Conservation (phyloP, 345 rosid species). For the Viola odorata region DNA sequence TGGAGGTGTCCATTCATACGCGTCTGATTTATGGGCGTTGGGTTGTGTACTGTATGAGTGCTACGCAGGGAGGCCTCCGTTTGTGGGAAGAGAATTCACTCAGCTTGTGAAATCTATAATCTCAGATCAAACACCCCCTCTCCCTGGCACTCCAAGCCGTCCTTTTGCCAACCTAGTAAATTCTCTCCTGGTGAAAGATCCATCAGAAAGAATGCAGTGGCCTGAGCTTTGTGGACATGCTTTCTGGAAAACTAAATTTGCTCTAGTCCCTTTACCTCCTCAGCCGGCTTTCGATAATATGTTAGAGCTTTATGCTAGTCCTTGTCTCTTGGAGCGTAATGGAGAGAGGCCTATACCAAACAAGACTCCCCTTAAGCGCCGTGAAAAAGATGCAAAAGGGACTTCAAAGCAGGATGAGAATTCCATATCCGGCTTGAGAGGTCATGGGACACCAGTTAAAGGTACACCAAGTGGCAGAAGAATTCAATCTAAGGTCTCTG, state of each 20-base stretch:
- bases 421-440: slow-evolving; percentile 42
- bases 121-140: slow-evolving; percentile 84
- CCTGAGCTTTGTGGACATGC: slow-evolving; percentile 79
- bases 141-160: slow-evolving; percentile 81
- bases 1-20: slow-evolving; percentile 94
- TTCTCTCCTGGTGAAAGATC: slow-evolving; percentile 91
- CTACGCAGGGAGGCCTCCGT: slow-evolving; percentile 89
- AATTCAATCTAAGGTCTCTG: slow-evolving; percentile 50
- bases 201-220: slow-evolving; percentile 89
- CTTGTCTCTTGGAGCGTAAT: slow-evolving; percentile 73
- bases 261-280: slow-evolving; percentile 55
- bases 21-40: slow-evolving; percentile 97
- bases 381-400: slow-evolving; percentile 69
- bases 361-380: slow-evolving; percentile 69
- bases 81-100: slow-evolving; percentile 79
- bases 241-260: slow-evolving; percentile 70
- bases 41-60: slow-evolving; percentile 97
- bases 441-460: slow-evolving; percentile 61
- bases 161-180: slow-evolving; percentile 70
- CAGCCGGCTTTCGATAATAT: slow-evolving; percentile 82
- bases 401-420: slow-evolving; percentile 56
- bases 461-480: slow-evolving; percentile 49
- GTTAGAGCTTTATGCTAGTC: slow-evolving; percentile 58
- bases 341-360: slow-evolving; percentile 56
- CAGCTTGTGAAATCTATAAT: slow-evolving; percentile 83